Evolutionary conservation across 176 grass and related monocot species (phyloP), one percentile per base, ranked within the genome.

Genomic region (sorghum (Sorghum bicolor)): DNA sequence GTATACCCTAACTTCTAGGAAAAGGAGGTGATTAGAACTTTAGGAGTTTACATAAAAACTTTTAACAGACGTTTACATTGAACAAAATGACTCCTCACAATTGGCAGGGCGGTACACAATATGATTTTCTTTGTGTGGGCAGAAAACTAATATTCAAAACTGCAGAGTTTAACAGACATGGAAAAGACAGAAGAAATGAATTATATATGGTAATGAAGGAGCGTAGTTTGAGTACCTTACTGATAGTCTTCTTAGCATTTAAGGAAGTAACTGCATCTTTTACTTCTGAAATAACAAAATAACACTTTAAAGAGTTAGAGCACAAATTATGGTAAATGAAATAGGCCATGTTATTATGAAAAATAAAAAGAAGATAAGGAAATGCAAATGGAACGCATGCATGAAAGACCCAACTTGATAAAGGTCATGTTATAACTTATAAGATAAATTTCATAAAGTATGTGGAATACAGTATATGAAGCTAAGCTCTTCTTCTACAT

Each of bases 231-330:
- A 82, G 22, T 71, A 92, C 80, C 80, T 94, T 94, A 47, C 83
- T 81, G 76, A 91, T 88, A 81, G 86, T 73, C 72, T 94, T 91
- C 67, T 84, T 91, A 26, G 83, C 89, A 58, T 82, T 80, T 50
- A 94, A 70, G 50, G 80, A 78, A 48, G 37, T 58, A 45, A 91
- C 83, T 20, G 28, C 64, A 84, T 94, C 88, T 91, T 87, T 88
- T 69, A 94, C 88, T 84, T 94, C 92, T 91, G 88, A n/a, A 88
- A 86, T n/a, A 32, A 74, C 19, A 64, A 22, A 25, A 10, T 48
- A 74, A 13, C 41, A 11, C 26, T 17, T 63, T 85, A 36, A 76
- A 30, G 2, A 74, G n/a, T 68, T 67, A 64, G 20, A 73, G 0
- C 52, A 50, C 8, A 76, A 41, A 19, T 11, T 50, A 61, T 48